Evolutionary conservation across 2,329 filamentous ascomycete genomes (phyloP).

Genomic region (Nemania bipapillata): DNA sequence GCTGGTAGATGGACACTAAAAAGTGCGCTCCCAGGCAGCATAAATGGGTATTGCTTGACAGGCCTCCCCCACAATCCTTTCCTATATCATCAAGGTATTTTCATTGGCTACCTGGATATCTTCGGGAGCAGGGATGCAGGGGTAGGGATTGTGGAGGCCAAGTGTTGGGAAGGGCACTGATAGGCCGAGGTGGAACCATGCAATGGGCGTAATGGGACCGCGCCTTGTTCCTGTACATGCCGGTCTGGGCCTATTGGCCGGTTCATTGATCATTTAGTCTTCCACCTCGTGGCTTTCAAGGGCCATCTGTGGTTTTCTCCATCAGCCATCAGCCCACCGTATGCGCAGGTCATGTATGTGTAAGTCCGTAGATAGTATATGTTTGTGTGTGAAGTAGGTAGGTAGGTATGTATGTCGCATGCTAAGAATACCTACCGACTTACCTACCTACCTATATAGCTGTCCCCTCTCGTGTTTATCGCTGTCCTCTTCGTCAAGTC

Average conservation of each 20-base stretch:
- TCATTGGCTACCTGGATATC: conserved; percentile 33
- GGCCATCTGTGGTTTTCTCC: conserved; percentile 10
- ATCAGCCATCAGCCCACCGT: conserved; percentile 15
- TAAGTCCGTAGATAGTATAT: too few relatives aligned
- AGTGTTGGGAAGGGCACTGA: conserved; percentile 1
- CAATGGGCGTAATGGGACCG: conserved; percentile 21
- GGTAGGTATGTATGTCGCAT: background rate
- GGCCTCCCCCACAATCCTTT: conserved; percentile 21
- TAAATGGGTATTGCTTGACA: background rate
- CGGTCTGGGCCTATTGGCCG: conserved; percentile 25
- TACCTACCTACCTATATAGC: too few relatives aligned
- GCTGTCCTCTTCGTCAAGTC: conserved; percentile 10
- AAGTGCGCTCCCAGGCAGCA: background rate
- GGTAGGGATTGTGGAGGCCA: conserved; percentile 23
- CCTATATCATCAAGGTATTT: background rate
- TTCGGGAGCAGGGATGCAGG: conserved; percentile 28
- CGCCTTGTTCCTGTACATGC: conserved; percentile 34
- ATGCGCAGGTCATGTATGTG: background rate
- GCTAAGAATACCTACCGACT: too few relatives aligned
- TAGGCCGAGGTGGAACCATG: conserved; percentile 11
- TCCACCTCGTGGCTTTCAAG: conserved; percentile 37
- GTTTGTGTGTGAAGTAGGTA: too few relatives aligned
- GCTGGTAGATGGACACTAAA: background rate
- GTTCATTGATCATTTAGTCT: conserved; percentile 12
- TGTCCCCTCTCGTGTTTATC: conserved; percentile 17